phyloP scores from a whole-genome alignment of 495 filamentous ascomycete genomes.

The Penicillium fimorum region DNA sequence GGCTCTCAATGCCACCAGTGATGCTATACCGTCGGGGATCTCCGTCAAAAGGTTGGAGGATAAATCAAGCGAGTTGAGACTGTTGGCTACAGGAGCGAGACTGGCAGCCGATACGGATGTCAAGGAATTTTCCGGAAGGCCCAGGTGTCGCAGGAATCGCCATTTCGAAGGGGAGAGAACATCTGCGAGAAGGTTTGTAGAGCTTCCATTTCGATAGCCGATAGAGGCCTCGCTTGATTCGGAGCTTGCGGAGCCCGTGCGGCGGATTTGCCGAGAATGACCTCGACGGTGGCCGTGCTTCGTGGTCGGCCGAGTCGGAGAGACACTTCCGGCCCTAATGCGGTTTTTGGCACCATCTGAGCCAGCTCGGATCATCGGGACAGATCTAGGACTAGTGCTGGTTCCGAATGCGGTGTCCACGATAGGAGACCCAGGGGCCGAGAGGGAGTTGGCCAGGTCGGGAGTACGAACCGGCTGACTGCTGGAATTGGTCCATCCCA shows the following conservation, averaged over 20 bases:
- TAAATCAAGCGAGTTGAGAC: constrained; percentile 84
- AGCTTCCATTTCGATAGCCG: constrained; percentile 67
- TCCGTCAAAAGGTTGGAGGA: constrained; percentile 89
- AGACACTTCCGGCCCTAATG: constrained; percentile 66
- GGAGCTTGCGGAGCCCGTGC: constrained; percentile 88
- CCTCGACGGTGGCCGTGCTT: constrained; percentile 60
- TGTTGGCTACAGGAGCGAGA: constrained; percentile 78
- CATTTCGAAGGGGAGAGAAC: constrained; percentile 82
- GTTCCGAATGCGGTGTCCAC: constrained; percentile 44
- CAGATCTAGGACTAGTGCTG: constrained; percentile 45
- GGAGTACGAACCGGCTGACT: constrained; percentile 59
- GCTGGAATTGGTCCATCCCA: constrained; percentile 50
- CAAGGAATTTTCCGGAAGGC: constrained; percentile 85
- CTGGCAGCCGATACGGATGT: constrained; percentile 72
- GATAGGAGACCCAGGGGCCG: constrained; percentile 66
- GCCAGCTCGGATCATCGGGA: constrained; percentile 49
- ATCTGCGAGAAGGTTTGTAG: constrained; percentile 65
- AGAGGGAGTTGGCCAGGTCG: constrained; percentile 48
- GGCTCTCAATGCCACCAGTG: constrained; percentile 76
- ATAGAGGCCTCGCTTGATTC: constrained; percentile 76
- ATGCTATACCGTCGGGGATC: constrained; percentile 84
- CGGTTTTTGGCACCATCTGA: constrained; percentile 51
- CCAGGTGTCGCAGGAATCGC: constrained; percentile 88
- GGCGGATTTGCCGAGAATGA: constrained; percentile 52
- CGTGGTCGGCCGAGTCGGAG: constrained; percentile 72